phyloP scores from a whole-genome alignment of 352 stramenopile species.

The Bremia lactucae region DNA sequence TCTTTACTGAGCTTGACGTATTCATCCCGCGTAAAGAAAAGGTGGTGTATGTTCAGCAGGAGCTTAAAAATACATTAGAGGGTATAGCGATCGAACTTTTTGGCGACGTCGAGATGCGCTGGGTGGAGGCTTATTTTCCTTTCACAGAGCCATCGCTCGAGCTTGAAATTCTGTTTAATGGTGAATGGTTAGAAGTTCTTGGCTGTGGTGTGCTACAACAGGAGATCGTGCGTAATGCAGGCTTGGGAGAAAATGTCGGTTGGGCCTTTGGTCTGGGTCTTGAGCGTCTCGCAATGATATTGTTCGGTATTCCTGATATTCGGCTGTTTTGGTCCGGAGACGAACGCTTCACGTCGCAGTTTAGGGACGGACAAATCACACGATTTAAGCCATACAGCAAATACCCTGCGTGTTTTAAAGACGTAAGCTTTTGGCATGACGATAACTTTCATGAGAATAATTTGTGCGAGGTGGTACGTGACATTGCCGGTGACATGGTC shows the following conservation, averaged over 20 bases:
- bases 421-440: conserved; percentile 96
- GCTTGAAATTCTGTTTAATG: conserved; percentile 97
- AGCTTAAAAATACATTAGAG: conserved; percentile 93
- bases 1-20: conserved; percentile 83
- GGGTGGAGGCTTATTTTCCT: conserved; percentile 98
- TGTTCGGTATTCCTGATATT: conserved; percentile 99
- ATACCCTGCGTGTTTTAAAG: conserved; percentile 97
- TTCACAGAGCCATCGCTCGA: conserved; percentile 98
- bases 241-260: conserved; percentile 78
- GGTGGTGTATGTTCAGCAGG: conserved; percentile 74
- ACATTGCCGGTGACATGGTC: conserved; percentile 94
- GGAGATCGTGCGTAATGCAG: conserved; percentile 88
- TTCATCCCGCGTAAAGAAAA: conserved; percentile 58
- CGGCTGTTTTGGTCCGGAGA: conserved; percentile 98
- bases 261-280: conserved; percentile 98
- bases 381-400: conserved; percentile 98
- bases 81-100: conserved; percentile 90
- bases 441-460: conserved; percentile 93
- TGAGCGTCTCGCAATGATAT: conserved; percentile 97
- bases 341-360: conserved; percentile 88
- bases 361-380: conserved; percentile 87
- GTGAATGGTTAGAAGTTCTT: conserved; percentile 98
- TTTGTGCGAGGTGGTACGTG: conserved; percentile 93
- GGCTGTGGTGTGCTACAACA: conserved; percentile 95
- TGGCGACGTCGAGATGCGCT: conserved; percentile 91